A percentile compares a stretch with the other conserved stretches of the same genome.
phyloP scores from a whole-genome alignment of 1,284 basidiomycete species.

The Marasmius fiardii region DNA sequence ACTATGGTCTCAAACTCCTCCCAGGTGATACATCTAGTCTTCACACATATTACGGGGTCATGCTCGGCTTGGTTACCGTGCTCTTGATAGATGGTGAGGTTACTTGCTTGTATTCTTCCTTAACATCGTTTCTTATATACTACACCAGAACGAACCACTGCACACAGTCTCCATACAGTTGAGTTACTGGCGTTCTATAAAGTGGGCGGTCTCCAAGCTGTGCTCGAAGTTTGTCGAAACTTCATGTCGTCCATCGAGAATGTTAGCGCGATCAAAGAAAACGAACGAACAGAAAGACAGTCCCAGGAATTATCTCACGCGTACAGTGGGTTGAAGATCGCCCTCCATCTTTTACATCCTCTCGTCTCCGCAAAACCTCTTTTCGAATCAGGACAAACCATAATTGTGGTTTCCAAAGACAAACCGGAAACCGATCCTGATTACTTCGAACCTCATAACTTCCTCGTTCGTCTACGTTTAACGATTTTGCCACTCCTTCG shows the following conservation, averaged over 20 bases:
- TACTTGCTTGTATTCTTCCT: constrained; percentile 4
- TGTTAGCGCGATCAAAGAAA: constrained; percentile 42
- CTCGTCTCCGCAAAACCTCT: constrained; percentile 79
- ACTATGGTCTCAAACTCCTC: constrained; percentile 8
- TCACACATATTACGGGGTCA: constrained; percentile 73
- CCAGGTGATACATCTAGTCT: constrained; percentile 51
- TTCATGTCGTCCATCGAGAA: constrained; percentile 59
- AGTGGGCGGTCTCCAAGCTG: constrained; percentile 67
- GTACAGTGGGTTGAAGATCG: constrained; percentile 79
- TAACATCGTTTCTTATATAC: constrained; percentile 10
- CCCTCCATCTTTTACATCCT: constrained; percentile 74
- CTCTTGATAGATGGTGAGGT: constrained; percentile 82
- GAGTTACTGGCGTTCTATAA: constrained; percentile 76
- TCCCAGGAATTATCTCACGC: constrained; percentile 71
- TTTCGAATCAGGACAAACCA: constrained; percentile 84
- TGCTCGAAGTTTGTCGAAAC: constrained; percentile 59
- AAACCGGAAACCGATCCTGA: constrained; percentile 72
- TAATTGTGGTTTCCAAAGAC: constrained; percentile 68
- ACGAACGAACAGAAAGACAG: constrained; percentile 54
- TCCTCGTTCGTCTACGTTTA: constrained; percentile 80
- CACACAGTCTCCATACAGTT: constrained; percentile 80
- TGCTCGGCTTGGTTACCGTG: constrained; percentile 70
- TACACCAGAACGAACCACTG: constrained; percentile 63
- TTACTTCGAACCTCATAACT: constrained; percentile 83
- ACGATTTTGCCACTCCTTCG: constrained; percentile 67